Conservation (phyloP, 768 basidiomycete genomes). For the Boletellus sp. region DNA sequence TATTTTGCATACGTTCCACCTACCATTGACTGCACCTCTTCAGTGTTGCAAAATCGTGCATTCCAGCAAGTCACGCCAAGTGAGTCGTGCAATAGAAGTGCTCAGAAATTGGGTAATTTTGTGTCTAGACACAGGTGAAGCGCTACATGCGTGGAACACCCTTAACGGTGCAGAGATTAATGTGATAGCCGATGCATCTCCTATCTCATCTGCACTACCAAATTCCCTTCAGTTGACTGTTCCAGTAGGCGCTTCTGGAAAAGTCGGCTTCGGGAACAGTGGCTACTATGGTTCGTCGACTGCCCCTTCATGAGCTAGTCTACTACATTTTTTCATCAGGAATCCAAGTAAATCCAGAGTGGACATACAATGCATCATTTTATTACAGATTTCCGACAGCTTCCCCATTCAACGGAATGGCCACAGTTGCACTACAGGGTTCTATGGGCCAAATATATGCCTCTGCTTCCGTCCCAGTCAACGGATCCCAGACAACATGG, state of each 20-base stretch:
- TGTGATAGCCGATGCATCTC: conserved; percentile 47
- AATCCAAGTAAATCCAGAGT: conserved; percentile 48
- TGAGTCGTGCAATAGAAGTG: conserved; percentile 14
- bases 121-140: conserved; percentile 40
- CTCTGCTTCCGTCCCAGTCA: conserved; percentile 34
- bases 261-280: conserved; percentile 51
- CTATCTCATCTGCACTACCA: conserved; percentile 55
- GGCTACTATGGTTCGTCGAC: conserved; percentile 49
- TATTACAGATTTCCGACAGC: conserved; percentile 50
- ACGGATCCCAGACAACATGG: conserved; percentile 47
- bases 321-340: conserved; percentile 29
- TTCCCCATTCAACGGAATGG: conserved; percentile 37
- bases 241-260: conserved; percentile 36
- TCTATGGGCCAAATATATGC: conserved; percentile 41
- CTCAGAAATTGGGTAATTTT: not conserved
- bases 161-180: conserved; percentile 41
- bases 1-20: not conserved
- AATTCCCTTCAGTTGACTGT: conserved; percentile 53
- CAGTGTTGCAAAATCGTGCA: conserved; percentile 64
- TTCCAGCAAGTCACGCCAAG: conserved; percentile 60
- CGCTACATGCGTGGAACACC: conserved; percentile 50
- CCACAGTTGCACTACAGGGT: conserved; percentile 45
- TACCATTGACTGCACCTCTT: not conserved
- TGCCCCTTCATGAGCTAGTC: not conserved
- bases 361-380: conserved; percentile 57